Evolutionary conservation across 257 asterid genomes (phyloP), one percentile per base, ranked within the genome.

Genomic region (Euphrasia confusa): DNA sequence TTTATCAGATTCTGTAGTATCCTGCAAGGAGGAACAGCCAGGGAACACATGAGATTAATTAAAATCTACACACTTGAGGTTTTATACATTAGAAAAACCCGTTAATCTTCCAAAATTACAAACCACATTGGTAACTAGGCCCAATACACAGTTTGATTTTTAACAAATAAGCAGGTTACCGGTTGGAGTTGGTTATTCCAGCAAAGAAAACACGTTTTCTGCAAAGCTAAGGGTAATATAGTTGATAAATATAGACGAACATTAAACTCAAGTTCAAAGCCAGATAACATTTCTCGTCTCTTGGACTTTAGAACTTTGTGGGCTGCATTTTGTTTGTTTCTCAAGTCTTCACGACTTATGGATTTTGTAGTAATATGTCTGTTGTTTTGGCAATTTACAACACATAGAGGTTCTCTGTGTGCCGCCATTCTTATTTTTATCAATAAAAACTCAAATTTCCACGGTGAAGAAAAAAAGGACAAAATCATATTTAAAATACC

Each of bases 21-120:
- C 81, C 95, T 78, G 78, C 69, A 21, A 71, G 40, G 61, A 72
- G 30, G 68, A 14, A 64, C 21, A 14, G 0, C 11, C 11, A 8
- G 11, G 42, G 11, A 37, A 37, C 42, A 37, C 4, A 4, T 58
- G 13, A 13, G 21, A 68, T 24, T 12, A 30, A 37, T 37, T 37
- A 37, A 10, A 37, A 37, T 37, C 49, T 28, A 24, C 9, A 28
- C 40, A 18, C 56, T 53, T 21, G 58, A 9, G 30, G 12, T 53
- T 53, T 53, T 12, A 18, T 53, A 3, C 33, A 7, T 37, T 37
- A 1, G 1, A 37, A 37, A 37, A 33, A 5, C 6, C 42, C 8
- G 11, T 8, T 37, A 8, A 37, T 37, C 3, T 37, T 2, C 42
- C 42, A 8, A 37, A 37, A 37, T 18, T 53, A 21, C 33, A 24